Evolutionary conservation across 2,329 filamentous ascomycete species (phyloP).

Genomic region (Knoxdaviesia capensis): DNA sequence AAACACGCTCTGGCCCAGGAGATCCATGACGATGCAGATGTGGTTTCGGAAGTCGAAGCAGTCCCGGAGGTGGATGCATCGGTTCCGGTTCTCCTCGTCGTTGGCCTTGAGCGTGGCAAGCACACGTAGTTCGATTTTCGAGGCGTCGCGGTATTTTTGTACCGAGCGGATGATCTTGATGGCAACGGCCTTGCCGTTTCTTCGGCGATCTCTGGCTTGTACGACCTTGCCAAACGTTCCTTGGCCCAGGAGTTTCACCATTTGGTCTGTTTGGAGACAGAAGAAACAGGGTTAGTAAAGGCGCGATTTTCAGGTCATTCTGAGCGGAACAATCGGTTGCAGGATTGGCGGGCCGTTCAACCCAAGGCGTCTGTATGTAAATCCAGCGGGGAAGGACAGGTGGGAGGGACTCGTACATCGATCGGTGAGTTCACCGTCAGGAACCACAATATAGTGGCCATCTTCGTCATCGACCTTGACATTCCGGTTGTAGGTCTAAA

Average conservation of each 20-base stretch:
- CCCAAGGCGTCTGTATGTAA: neutral
- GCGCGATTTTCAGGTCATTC: neutral
- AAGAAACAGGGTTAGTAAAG: neutral
- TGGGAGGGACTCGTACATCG: slow-evolving; percentile 46
- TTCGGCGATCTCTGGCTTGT: slow-evolving; percentile 64
- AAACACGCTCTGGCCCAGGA: slow-evolving; percentile 87
- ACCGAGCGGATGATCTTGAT: slow-evolving; percentile 98
- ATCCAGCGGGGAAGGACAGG: neutral
- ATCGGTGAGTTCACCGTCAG: slow-evolving; percentile 69
- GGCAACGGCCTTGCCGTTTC: slow-evolving; percentile 53
- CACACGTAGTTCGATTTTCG: slow-evolving; percentile 81
- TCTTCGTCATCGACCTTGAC: slow-evolving; percentile 88
- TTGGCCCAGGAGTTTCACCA: slow-evolving; percentile 77
- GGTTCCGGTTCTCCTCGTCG: slow-evolving; percentile 78
- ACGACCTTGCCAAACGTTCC: slow-evolving; percentile 98
- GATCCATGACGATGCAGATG: slow-evolving; percentile 67
- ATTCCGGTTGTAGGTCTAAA: slow-evolving; percentile 24
- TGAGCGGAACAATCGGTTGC: neutral
- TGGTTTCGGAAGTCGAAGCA: slow-evolving; percentile 96
- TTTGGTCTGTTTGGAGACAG: slow-evolving; percentile 42
- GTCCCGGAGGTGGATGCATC: slow-evolving; percentile 89
- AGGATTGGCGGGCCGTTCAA: neutral
- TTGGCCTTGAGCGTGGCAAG: slow-evolving; percentile 82
- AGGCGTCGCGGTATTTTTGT: slow-evolving; percentile 94
- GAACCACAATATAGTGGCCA: slow-evolving; percentile 86